A percentile compares a stretch with the other conserved stretches of the same genome.
These are phyloP conservation scores for Aspergillus aculeatus DNA, from an alignment of 2,329 filamentous ascomycete species.

Conservation along the genomic window DNA sequence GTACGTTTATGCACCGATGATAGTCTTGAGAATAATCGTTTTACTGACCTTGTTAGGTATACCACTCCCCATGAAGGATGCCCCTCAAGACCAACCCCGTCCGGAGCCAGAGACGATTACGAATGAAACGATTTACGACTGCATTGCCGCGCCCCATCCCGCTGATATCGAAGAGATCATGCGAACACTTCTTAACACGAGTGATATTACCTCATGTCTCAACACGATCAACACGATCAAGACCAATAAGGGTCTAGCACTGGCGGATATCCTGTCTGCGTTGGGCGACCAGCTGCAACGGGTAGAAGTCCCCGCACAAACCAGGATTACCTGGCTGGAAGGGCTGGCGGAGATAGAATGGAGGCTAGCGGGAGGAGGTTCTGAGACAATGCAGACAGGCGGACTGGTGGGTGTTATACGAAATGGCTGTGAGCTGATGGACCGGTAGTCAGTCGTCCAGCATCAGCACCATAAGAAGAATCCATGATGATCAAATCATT, in stretches of 20 bases:
- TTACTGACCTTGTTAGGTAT: conserved; percentile 54
- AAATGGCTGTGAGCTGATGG: conserved; percentile 76
- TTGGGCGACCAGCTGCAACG: conserved; percentile 78
- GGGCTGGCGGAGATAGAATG: conserved; percentile 92
- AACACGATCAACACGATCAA: conserved; percentile 87
- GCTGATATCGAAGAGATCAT: conserved; percentile 82
- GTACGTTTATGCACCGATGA: conserved; percentile 48
- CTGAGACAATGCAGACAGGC: conserved; percentile 85
- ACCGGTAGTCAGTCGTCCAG: conserved; percentile 7
- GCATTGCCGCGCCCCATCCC: conserved; percentile 91
- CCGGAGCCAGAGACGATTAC: conserved; percentile 81
- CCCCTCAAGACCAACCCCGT: conserved; percentile 55
- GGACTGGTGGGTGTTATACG: conserved; percentile 87
- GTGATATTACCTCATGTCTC: conserved; percentile 85
- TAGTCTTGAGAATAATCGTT: background rate
- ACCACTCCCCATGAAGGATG: conserved; percentile 62
- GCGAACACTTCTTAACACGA: conserved; percentile 76
- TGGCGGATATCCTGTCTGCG: conserved; percentile 90
- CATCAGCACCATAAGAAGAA: background rate
- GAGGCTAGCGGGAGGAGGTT: conserved; percentile 80
- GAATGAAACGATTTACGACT: conserved; percentile 91
- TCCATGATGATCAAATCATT: background rate
- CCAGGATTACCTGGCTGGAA: conserved; percentile 87
- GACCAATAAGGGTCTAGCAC: conserved; percentile 75
- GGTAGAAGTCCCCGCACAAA: conserved; percentile 80